These are phyloP conservation scores for Coemansia sp. DNA, from an alignment of 371 early-diverging fungal species.

Conservation along the genomic window DNA sequence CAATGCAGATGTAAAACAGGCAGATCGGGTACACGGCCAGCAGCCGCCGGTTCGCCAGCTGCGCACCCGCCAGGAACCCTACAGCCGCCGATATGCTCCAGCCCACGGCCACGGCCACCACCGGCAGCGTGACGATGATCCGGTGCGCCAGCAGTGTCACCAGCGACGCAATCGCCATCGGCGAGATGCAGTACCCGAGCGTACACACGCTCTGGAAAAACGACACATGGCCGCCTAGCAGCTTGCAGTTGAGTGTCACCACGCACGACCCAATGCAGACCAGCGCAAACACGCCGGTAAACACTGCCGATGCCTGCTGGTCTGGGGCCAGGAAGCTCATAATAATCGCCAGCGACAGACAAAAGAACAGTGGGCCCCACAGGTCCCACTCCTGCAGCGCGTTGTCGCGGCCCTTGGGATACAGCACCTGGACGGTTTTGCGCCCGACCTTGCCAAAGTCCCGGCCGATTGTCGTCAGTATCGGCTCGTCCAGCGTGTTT, in stretches of 20 bases:
- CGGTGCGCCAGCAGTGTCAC: constrained; percentile 64
- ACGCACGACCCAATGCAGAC: constrained; percentile 91
- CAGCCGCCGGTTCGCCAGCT: constrained; percentile 76
- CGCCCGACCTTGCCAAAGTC: constrained; percentile 50
- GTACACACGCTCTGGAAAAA: constrained; percentile 95
- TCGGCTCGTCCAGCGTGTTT: constrained; percentile 93
- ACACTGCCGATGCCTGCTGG: constrained; percentile 79
- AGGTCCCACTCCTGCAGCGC: constrained; percentile 69
- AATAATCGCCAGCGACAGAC: constrained; percentile 77
- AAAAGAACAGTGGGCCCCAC: constrained; percentile 94
- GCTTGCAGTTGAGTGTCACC: constrained; percentile 89
- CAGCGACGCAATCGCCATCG: constrained; percentile 77
- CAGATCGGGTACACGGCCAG: constrained; percentile 91
- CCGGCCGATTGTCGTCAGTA: constrained; percentile 56
- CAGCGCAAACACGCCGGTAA: constrained; percentile 87
- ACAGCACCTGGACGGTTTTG: constrained; percentile 47
- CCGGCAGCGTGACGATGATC: constrained; percentile 68
- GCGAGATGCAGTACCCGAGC: constrained; percentile 94
- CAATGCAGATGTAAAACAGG: constrained; percentile 89
- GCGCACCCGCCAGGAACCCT: constrained; percentile 81
- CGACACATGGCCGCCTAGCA: constrained; percentile 88
- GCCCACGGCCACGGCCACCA: constrained; percentile 69
- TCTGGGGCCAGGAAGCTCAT: constrained; percentile 65
- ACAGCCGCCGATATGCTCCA: constrained; percentile 91
- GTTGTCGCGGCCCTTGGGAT: constrained; percentile 45